Percentiles rank a stretch among this genome's conserved stretches.
Evolutionary conservation across 2,329 filamentous ascomycete species (phyloP).

Genomic region (Aspergillus uvarum): DNA sequence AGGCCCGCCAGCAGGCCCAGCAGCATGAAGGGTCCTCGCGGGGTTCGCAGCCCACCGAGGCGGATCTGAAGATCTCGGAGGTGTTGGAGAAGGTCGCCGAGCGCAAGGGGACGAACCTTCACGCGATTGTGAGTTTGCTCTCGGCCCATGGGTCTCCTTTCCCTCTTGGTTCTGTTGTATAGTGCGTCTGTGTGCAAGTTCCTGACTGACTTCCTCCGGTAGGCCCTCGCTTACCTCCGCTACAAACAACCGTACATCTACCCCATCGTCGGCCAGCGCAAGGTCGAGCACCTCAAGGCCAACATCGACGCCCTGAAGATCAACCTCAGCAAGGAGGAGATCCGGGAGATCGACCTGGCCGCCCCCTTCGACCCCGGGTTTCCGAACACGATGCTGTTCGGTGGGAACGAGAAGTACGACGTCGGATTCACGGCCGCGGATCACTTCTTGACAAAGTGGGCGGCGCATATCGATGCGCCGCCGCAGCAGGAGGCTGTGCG

Average conservation of each 20-base stretch:
- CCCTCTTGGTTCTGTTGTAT: too few relatives aligned
- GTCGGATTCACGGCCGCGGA: conserved; percentile 11
- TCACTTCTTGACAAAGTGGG: conserved; percentile 8
- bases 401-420: conserved; percentile 7
- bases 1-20: not conserved
- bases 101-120: conserved; percentile 4
- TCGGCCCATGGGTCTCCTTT: not conserved
- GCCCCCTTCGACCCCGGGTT: conserved; percentile 54
- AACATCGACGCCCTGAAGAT: conserved; percentile 59
- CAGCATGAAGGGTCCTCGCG: not conserved
- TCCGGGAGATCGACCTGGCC: conserved; percentile 55
- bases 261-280: conserved; percentile 55
- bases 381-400: conserved; percentile 24
- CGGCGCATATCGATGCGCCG: conserved; percentile 10
- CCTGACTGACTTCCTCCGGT: not conserved
- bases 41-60: conserved; percentile 4
- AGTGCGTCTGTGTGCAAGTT: too few relatives aligned
- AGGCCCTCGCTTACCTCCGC: conserved; percentile 53
- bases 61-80: conserved; percentile 10
- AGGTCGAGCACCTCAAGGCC: conserved; percentile 52
- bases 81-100: conserved; percentile 13
- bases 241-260: conserved; percentile 55
- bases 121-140: conserved; percentile 9
- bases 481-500: conserved; percentile 1
- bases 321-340: conserved; percentile 53